These are phyloP conservation scores for Adiantum capillusveneris DNA, from an alignment of 75 land plant species.

Conservation along the genomic window DNA sequence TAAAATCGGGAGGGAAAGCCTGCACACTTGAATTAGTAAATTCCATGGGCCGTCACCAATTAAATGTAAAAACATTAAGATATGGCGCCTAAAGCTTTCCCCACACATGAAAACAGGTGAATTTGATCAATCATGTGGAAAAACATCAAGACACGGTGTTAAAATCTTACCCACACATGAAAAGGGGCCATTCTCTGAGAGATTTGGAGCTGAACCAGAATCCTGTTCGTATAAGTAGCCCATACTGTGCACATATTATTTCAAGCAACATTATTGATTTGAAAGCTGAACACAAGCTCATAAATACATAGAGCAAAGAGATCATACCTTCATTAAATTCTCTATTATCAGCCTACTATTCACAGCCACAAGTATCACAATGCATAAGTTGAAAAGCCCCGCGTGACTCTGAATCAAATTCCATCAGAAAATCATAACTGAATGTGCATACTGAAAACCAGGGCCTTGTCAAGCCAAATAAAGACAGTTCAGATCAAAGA, in stretches of 20 bases:
- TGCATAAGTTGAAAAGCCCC: conserved; percentile 84
- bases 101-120: not conserved
- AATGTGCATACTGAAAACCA: no score
- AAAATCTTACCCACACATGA: conserved; percentile 79
- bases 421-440: no score
- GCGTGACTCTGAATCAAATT: conserved; percentile 99
- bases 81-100: no score
- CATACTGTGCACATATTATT: conserved; percentile 54
- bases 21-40: no score
- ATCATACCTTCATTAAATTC: conserved; percentile 83
- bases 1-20: conserved; percentile 60
- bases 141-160: not conserved
- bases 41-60: no score
- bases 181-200: conserved; percentile 81
- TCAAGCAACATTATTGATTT: not conserved
- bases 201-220: conserved; percentile 88
- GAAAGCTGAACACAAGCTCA: not conserved
- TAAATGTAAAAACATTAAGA: no score
- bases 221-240: conserved; percentile 65
- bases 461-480: no score
- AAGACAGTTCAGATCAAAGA: no score
- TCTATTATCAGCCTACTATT: conserved; percentile 92
- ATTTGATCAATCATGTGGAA: not conserved
- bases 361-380: conserved; percentile 82
- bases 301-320: not conserved